phyloP scores from a whole-genome alignment of 2,329 filamentous ascomycete genomes.

The Thielaviopsis populi region DNA sequence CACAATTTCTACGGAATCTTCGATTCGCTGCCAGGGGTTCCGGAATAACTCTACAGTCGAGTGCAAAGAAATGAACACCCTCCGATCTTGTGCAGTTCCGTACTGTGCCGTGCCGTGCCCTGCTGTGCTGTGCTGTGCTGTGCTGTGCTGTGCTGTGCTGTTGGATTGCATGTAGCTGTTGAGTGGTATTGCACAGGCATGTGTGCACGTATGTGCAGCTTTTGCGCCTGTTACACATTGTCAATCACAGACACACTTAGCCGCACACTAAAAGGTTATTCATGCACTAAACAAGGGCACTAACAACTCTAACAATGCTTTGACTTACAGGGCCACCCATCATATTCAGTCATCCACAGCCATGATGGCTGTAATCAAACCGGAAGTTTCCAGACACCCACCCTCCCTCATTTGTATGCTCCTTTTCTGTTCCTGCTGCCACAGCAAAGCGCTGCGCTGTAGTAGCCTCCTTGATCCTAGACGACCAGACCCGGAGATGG shows the following conservation, averaged over 20 bases:
- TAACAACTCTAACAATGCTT: constrained; percentile 1
- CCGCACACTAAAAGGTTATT: constrained; percentile 2
- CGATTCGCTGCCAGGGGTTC: neutral
- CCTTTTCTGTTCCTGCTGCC: neutral
- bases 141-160: neutral
- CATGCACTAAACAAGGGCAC: constrained; percentile 1
- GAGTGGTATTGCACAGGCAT: neutral
- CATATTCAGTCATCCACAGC: neutral
- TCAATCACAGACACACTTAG: neutral
- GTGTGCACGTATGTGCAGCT: neutral
- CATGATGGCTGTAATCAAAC: neutral
- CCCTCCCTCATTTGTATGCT: neutral
- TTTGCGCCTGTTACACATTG: neutral
- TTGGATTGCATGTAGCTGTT: neutral
- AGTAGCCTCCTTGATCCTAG: neutral
- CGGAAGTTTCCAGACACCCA: neutral
- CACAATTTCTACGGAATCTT: neutral
- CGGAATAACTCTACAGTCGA: neutral
- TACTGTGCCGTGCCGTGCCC: neutral
- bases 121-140: neutral
- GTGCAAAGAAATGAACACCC: neutral
- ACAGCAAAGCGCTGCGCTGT: neutral
- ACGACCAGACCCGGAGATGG: neutral
- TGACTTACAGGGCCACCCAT: neutral
- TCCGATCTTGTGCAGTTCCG: neutral